A percentile compares a stretch with the other conserved stretches of the same genome.
Evolutionary conservation across 2,329 filamentous ascomycete genomes (phyloP).

Genomic region (Penicillium corylophilum): DNA sequence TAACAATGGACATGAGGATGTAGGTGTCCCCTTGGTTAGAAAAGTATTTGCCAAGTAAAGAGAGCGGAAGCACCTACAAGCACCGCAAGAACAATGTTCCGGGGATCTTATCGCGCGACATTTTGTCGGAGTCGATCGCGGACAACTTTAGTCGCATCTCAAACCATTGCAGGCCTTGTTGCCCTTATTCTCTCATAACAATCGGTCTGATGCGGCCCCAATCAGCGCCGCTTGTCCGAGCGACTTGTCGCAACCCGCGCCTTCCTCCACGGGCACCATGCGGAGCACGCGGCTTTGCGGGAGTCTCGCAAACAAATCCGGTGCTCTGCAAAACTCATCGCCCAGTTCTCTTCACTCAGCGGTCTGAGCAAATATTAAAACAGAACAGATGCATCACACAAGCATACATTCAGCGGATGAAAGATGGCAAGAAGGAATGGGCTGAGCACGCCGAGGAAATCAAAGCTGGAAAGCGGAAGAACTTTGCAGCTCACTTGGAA

Average conservation of each 20-base stretch:
- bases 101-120: constrained; percentile 21
- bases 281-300: constrained; percentile 26
- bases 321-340: constrained; percentile 14
- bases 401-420: constrained; percentile 35
- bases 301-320: constrained; percentile 21
- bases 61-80: too few relatives aligned
- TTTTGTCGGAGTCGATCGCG: constrained; percentile 16
- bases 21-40: too few relatives aligned
- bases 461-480: constrained; percentile 43
- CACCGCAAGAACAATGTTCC: constrained; percentile 25
- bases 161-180: constrained; percentile 7
- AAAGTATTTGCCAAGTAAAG: too few relatives aligned
- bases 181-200: background rate
- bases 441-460: constrained; percentile 42
- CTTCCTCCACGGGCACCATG: constrained; percentile 13
- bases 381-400: constrained; percentile 42
- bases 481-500: constrained; percentile 46
- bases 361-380: background rate
- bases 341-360: constrained; percentile 7
- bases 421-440: constrained; percentile 45
- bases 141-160: constrained; percentile 4
- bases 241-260: constrained; percentile 20
- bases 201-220: constrained; percentile 29
- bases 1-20: too few relatives aligned
- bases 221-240: constrained; percentile 20